Conservation (phyloP, 345 rosid genomes). For the Capsella bursapastoris region DNA sequence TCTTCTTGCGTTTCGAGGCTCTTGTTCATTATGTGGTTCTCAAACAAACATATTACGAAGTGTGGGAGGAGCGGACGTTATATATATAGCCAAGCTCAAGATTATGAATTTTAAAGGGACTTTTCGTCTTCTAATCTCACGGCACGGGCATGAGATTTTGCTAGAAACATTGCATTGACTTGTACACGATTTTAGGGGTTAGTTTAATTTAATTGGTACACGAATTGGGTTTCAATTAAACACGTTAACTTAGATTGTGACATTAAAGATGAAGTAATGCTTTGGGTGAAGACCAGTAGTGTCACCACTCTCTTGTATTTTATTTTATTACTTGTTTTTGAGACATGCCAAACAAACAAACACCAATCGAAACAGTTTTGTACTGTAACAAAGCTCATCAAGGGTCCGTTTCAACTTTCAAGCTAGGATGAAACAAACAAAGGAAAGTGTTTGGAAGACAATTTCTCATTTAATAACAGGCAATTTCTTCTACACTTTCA, state of each 20-base stretch:
- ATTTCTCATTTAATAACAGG: slow-evolving; percentile 9
- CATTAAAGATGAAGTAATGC: slow-evolving; percentile 35
- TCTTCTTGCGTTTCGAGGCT: slow-evolving; percentile 31
- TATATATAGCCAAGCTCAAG: slow-evolving; percentile 6
- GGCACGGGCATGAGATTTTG: slow-evolving; percentile 4
- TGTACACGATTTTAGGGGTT: slow-evolving; percentile 11
- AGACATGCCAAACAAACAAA: not conserved
- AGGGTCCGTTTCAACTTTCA: not conserved
- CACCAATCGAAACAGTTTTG: not conserved
- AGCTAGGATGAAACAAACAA: slow-evolving; percentile 8
- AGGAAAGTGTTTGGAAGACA: slow-evolving; percentile 6
- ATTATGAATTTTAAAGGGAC: slow-evolving; percentile 6
- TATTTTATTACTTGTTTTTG: not conserved
- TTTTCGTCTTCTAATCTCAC: slow-evolving; percentile 32
- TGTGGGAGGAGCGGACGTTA: slow-evolving; percentile 1
- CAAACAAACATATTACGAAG: not conserved
- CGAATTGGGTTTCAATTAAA: slow-evolving; percentile 29
- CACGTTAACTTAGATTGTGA: slow-evolving; percentile 44
- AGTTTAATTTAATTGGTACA: slow-evolving; percentile 37
- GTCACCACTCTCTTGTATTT: slow-evolving; percentile 23
- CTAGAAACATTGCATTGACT: slow-evolving; percentile 33
- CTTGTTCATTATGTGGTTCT: slow-evolving; percentile 10
- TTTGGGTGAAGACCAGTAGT: slow-evolving; percentile 18
- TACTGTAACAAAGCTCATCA: slow-evolving; percentile 1
- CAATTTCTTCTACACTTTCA: slow-evolving; percentile 3